phyloP scores from a whole-genome alignment of 1,139 yeast genomes.

The Candida freyschussii region DNA sequence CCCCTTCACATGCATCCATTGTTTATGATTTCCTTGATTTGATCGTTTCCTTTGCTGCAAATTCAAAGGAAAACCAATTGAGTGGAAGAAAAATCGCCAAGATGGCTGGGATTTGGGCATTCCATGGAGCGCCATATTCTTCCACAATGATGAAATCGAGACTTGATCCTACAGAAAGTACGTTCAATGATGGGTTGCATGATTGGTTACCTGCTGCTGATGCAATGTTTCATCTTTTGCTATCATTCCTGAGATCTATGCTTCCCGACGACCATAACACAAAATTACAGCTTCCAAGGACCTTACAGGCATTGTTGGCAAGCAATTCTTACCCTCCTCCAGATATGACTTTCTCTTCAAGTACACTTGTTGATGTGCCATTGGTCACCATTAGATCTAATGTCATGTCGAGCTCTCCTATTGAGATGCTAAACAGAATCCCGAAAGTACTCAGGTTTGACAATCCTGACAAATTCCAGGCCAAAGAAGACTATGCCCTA shows the following conservation, averaged over 20 bases:
- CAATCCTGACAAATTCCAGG: constrained; percentile 62
- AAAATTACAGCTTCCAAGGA: constrained; percentile 54
- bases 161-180: constrained; percentile 25
- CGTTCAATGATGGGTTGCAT: constrained; percentile 66
- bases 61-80: constrained; percentile 72
- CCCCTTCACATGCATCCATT: constrained; percentile 85
- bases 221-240: constrained; percentile 75
- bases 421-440: constrained; percentile 54
- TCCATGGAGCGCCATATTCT: constrained; percentile 36
- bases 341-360: constrained; percentile 34
- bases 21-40: constrained; percentile 84
- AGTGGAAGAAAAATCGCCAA: constrained; percentile 77
- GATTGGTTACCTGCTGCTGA: constrained; percentile 81
- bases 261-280: constrained; percentile 56
- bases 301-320: constrained; percentile 57
- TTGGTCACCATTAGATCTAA: constrained; percentile 61
- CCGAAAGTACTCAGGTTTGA: constrained; percentile 66
- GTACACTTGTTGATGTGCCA: constrained; percentile 51
- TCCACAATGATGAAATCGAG: constrained; percentile 13
- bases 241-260: constrained; percentile 78
- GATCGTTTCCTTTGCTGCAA: constrained; percentile 74
- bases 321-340: constrained; percentile 66
- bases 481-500: constrained; percentile 75
- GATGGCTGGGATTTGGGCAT: constrained; percentile 89
- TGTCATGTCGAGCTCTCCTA: constrained; percentile 52